Evolutionary conservation across 2,329 filamentous ascomycete genomes (phyloP).

Genomic region (Penicillium decumbens): DNA sequence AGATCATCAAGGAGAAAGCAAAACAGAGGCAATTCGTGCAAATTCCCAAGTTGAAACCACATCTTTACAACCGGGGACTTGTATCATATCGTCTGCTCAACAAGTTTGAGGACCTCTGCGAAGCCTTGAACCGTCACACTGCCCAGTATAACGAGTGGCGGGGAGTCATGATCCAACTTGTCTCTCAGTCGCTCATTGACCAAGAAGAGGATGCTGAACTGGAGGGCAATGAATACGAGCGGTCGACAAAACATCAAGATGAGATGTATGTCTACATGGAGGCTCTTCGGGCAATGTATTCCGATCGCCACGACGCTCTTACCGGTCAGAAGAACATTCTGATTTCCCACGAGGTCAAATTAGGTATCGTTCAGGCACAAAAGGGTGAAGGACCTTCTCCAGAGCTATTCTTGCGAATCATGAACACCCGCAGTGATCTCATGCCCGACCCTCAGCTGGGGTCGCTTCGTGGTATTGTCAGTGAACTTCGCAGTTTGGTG

Average conservation of each 20-base stretch:
- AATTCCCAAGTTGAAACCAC: slow-evolving; percentile 57
- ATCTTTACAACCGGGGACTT: slow-evolving; percentile 59
- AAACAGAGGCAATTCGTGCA: slow-evolving; percentile 54
- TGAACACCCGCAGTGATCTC: slow-evolving; percentile 44
- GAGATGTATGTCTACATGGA: slow-evolving; percentile 84
- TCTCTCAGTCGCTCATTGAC: slow-evolving; percentile 74
- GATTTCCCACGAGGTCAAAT: slow-evolving; percentile 66
- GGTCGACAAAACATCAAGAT: slow-evolving; percentile 82
- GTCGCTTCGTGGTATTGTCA: slow-evolving; percentile 67
- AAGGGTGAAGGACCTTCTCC: slow-evolving; percentile 67
- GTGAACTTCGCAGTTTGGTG: slow-evolving; percentile 62
- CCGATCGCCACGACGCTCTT: slow-evolving; percentile 72
- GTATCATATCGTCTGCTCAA: slow-evolving; percentile 66
- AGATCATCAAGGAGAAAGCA: slow-evolving; percentile 53
- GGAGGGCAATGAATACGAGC: slow-evolving; percentile 85
- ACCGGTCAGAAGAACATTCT: slow-evolving; percentile 73
- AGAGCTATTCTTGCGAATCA: slow-evolving; percentile 52
- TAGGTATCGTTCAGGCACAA: slow-evolving; percentile 57
- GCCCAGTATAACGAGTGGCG: slow-evolving; percentile 70
- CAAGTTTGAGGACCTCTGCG: slow-evolving; percentile 61
- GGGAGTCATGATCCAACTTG: slow-evolving; percentile 63
- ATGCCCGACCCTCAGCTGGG: slow-evolving; percentile 48
- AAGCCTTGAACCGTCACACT: slow-evolving; percentile 67
- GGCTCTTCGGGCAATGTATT: slow-evolving; percentile 66
- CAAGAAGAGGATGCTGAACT: slow-evolving; percentile 70